A percentile compares a stretch with the other conserved stretches of the same genome.
These are phyloP conservation scores for Capsicum pubescens DNA, from an alignment of 257 asterid species.

Conservation along the genomic window DNA sequence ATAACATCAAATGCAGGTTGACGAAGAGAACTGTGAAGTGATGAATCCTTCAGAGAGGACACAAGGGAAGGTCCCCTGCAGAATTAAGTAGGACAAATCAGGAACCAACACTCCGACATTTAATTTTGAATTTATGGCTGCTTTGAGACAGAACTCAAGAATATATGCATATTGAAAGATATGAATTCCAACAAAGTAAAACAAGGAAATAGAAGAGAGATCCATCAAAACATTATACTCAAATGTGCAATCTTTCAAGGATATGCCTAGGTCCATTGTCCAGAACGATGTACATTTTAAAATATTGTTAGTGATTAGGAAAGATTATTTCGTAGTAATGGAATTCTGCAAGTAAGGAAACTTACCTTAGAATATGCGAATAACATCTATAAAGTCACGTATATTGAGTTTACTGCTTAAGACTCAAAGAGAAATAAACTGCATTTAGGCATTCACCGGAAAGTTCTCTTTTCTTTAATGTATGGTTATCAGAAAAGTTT, in stretches of 20 bases:
- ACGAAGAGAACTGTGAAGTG: slow-evolving; percentile 84
- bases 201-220: slow-evolving; percentile 18
- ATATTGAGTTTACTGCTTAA: neutral
- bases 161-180: neutral
- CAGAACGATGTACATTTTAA: neutral
- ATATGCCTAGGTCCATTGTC: neutral
- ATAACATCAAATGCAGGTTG: slow-evolving; percentile 96
- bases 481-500: neutral
- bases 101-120: neutral
- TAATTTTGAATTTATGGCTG: neutral
- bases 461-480: neutral
- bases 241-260: neutral
- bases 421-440: slow-evolving; percentile 23
- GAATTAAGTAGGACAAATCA: slow-evolving; percentile 25
- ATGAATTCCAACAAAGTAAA: neutral
- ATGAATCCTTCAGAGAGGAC: slow-evolving; percentile 75
- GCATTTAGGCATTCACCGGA: neutral
- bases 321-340: neutral
- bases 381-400: neutral
- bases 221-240: slow-evolving; percentile 17
- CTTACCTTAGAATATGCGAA: slow-evolving; percentile 7
- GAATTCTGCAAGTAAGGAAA: neutral
- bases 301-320: neutral
- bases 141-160: slow-evolving; percentile 10
- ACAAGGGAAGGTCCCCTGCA: slow-evolving; percentile 93